phyloP scores from a whole-genome alignment of 228 moss, liverwort and hornwort species.

The Sphagnum magellanicum region DNA sequence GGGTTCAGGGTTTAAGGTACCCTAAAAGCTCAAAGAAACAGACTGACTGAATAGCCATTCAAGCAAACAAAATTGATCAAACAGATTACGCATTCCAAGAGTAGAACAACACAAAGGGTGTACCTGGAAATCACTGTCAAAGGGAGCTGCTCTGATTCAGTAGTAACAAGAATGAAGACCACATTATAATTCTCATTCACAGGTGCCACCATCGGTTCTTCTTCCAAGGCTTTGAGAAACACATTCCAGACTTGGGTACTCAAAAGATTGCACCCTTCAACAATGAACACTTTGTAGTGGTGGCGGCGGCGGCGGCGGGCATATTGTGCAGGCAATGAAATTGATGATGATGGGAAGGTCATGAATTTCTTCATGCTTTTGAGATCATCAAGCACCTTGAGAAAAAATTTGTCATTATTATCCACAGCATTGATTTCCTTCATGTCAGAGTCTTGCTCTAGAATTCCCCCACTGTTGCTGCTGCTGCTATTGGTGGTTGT shows the following conservation, averaged over 20 bases:
- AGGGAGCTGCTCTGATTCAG: slow-evolving; percentile 61
- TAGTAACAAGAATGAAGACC: slow-evolving; percentile 73
- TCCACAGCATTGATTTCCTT: slow-evolving; percentile 58
- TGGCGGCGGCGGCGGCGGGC: slow-evolving; percentile 25
- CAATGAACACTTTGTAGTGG: slow-evolving; percentile 63
- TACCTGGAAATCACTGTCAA: slow-evolving; percentile 46
- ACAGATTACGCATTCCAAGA: too few species aligned
- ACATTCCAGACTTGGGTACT: slow-evolving; percentile 62
- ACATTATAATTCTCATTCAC: slow-evolving; percentile 21
- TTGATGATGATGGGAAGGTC: slow-evolving; percentile 18
- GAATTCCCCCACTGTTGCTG: not conserved
- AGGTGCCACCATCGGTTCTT: slow-evolving; percentile 28
- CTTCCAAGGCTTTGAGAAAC: slow-evolving; percentile 72
- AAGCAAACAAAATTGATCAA: too few species aligned
- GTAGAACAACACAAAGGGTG: not conserved
- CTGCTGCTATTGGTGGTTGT: slow-evolving; percentile 43
- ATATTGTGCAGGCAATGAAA: slow-evolving; percentile 10
- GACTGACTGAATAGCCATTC: too few species aligned
- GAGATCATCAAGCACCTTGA: slow-evolving; percentile 34
- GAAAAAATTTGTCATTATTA: slow-evolving; percentile 36
- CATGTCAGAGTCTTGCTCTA: slow-evolving; percentile 31
- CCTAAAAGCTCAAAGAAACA: too few species aligned
- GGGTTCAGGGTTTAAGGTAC: too few species aligned
- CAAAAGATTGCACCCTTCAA: slow-evolving; percentile 70
- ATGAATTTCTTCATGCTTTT: slow-evolving; percentile 18